Conservation (phyloP, 306 rosid species). For the Dryas alaskensis region DNA sequence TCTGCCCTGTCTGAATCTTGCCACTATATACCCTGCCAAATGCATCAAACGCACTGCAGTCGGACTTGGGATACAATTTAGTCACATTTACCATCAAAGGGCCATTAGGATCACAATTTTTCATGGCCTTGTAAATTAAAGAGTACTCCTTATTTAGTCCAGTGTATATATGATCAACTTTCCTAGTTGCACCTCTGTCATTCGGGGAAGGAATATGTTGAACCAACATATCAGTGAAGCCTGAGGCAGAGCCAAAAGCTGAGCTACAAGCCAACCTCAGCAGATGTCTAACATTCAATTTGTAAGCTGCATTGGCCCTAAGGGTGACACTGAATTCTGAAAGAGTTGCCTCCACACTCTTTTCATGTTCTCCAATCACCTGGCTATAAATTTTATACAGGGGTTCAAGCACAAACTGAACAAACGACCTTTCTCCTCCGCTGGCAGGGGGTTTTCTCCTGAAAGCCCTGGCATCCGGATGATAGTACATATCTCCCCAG, state of each 20-base stretch:
- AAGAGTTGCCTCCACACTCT: constrained; percentile 11
- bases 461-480: constrained; percentile 71
- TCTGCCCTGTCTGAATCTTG: constrained; percentile 89
- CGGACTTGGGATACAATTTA: constrained; percentile 92
- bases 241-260: constrained; percentile 83
- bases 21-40: constrained; percentile 98
- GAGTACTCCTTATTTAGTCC: constrained; percentile 75
- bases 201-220: constrained; percentile 91
- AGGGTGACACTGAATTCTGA: constrained; percentile 79
- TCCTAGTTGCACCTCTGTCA: constrained; percentile 62
- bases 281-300: constrained; percentile 21
- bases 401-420: constrained; percentile 90
- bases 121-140: constrained; percentile 75
- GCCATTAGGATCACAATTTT: constrained; percentile 76
- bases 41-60: constrained; percentile 96
- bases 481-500: constrained; percentile 90
- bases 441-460: constrained; percentile 79
- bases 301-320: no score
- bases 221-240: constrained; percentile 95
- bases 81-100: constrained; percentile 93
- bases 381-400: constrained; percentile 93
- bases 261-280: constrained; percentile 95
- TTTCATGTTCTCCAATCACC: constrained; percentile 81
- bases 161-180: constrained; percentile 82
- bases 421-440: constrained; percentile 96